These are phyloP conservation scores for Penicillium bialowiezense DNA, from an alignment of 495 filamentous ascomycete genomes.

Conservation along the genomic window DNA sequence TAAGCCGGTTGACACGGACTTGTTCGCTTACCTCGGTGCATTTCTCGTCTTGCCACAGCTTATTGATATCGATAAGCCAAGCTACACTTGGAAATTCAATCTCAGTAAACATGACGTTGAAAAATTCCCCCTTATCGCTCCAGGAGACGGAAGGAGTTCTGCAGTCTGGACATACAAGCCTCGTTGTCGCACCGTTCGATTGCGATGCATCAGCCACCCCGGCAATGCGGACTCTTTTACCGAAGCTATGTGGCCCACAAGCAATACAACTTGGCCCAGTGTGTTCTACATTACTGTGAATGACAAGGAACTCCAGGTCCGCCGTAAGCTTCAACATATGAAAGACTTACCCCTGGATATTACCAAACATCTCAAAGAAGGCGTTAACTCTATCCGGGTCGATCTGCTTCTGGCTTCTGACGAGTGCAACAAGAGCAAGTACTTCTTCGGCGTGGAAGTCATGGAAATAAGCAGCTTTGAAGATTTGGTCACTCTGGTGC, in stretches of 20 bases:
- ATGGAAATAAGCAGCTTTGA: constrained; percentile 53
- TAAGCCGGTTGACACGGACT: constrained; percentile 15
- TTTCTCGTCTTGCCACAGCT: constrained; percentile 40
- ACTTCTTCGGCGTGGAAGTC: constrained; percentile 61
- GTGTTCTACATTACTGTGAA: constrained; percentile 72
- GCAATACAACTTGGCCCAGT: constrained; percentile 69
- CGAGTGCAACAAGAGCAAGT: constrained; percentile 35
- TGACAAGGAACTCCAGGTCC: constrained; percentile 49
- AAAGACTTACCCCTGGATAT: constrained; percentile 77
- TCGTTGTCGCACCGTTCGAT: constrained; percentile 35
- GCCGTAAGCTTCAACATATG: constrained; percentile 63
- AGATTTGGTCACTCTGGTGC: constrained; percentile 42
- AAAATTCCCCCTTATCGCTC: constrained; percentile 16
- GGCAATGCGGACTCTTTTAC: constrained; percentile 3
- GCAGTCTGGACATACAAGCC: constrained; percentile 17
- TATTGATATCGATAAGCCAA: constrained; percentile 20
- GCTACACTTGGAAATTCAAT: constrained; percentile 30
- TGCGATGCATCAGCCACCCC: constrained; percentile 39
- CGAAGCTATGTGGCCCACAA: constrained; percentile 56
- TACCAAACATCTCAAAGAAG: constrained; percentile 48
- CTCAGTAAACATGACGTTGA: constrained; percentile 14
- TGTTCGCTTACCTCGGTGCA: constrained; percentile 45
- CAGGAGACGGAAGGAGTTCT: constrained; percentile 7
- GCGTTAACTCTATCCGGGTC: constrained; percentile 58
- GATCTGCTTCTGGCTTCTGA: constrained; percentile 42